phyloP scores from a whole-genome alignment of 352 stramenopile genomes.

The Phytophthora syringae region DNA sequence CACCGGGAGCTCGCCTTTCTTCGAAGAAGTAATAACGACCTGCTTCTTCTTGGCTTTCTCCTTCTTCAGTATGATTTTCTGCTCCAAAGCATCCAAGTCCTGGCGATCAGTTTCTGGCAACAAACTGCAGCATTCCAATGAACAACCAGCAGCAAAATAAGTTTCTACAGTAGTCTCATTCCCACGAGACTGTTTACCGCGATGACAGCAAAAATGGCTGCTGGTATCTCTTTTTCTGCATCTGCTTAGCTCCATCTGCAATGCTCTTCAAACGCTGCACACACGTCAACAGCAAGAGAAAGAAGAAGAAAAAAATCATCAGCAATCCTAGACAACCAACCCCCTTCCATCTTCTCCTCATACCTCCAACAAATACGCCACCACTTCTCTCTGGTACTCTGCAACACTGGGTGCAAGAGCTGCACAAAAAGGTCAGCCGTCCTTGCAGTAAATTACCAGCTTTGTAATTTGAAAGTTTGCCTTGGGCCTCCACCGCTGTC shows the following conservation, averaged over 20 bases:
- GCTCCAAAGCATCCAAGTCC: slow-evolving; percentile 56
- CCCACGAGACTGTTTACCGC: too few species aligned
- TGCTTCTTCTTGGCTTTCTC: slow-evolving; percentile 35
- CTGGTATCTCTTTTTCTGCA: slow-evolving; percentile 75
- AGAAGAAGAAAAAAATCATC: not conserved
- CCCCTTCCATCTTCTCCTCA: not conserved
- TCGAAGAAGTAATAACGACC: not conserved
- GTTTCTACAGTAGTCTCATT: too few species aligned
- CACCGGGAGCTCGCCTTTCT: slow-evolving; percentile 2
- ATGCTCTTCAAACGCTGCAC: slow-evolving; percentile 72
- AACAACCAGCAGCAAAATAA: too few species aligned
- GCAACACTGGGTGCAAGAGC: slow-evolving; percentile 24
- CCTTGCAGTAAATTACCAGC: not conserved
- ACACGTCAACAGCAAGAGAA: too few species aligned
- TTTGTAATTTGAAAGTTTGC: too few species aligned
- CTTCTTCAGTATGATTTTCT: slow-evolving; percentile 42
- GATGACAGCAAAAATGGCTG: slow-evolving; percentile 74
- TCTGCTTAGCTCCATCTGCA: slow-evolving; percentile 63
- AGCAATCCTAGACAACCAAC: too few species aligned
- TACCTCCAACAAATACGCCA: slow-evolving; percentile 78
- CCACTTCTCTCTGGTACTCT: slow-evolving; percentile 75
- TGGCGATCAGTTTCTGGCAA: slow-evolving; percentile 67
- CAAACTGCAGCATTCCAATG: slow-evolving; percentile 37
- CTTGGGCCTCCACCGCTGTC: slow-evolving; percentile 35
- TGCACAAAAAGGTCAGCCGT: slow-evolving; percentile 15